These are phyloP conservation scores for Exsudoporus frostii DNA, from an alignment of 768 basidiomycete genomes.

Conservation along the genomic window DNA sequence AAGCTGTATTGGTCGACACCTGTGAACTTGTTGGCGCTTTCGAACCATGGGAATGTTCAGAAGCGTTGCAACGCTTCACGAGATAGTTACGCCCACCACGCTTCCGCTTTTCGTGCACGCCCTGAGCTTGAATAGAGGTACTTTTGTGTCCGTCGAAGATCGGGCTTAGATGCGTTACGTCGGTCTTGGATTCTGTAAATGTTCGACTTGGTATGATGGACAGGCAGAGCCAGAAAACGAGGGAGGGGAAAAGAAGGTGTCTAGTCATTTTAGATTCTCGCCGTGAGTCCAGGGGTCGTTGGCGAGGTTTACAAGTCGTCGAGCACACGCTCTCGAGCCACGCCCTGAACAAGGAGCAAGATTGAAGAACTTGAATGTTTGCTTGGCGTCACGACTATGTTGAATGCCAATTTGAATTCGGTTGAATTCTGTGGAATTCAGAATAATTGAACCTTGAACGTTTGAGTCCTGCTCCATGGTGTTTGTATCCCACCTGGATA, in stretches of 20 bases:
- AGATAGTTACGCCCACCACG: slow-evolving; percentile 11
- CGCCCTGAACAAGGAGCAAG: not conserved
- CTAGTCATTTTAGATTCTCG: slow-evolving; percentile 9
- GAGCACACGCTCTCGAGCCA: not conserved
- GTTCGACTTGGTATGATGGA: not conserved
- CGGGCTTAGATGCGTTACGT: slow-evolving; percentile 1
- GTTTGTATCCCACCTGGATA: too few species aligned
- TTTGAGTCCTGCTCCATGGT: too few species aligned
- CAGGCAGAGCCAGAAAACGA: slow-evolving; percentile 13
- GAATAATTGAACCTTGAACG: not conserved
- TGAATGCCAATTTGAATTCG: slow-evolving; percentile 1
- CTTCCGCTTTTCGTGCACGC: slow-evolving; percentile 14
- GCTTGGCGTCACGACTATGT: not conserved
- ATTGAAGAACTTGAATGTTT: not conserved
- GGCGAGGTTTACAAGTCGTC: not conserved
- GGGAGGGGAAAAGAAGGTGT: slow-evolving; percentile 3
- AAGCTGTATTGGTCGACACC: not conserved
- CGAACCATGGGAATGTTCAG: slow-evolving; percentile 5
- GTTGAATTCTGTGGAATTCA: slow-evolving; percentile 16
- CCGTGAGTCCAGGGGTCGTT: not conserved
- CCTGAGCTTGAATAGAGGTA: not conserved
- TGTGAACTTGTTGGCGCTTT: not conserved
- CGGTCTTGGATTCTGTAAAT: not conserved
- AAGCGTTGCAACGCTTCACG: slow-evolving; percentile 18
- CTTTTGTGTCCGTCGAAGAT: not conserved